phyloP scores from a whole-genome alignment of 352 stramenopile species.

The Phytophthora ramorum region DNA sequence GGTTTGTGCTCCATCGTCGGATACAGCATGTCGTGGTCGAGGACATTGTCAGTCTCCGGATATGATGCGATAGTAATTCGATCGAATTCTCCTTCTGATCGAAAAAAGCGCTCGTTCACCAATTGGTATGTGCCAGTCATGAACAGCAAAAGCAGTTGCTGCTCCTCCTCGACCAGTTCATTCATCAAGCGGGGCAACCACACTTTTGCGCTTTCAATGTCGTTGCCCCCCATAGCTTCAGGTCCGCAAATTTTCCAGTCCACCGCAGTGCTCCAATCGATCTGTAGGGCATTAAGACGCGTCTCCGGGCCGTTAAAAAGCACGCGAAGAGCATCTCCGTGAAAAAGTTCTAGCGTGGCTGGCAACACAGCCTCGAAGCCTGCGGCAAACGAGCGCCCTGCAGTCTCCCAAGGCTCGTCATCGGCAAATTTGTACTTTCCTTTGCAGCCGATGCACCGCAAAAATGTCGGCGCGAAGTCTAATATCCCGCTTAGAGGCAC shows the following conservation, averaged over 20 bases:
- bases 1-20: slow-evolving; percentile 47
- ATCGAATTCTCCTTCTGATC: slow-evolving; percentile 11
- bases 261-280: slow-evolving; percentile 50
- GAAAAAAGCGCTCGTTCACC: slow-evolving; percentile 56
- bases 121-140: slow-evolving; percentile 55
- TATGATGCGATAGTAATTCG: slow-evolving; percentile 31
- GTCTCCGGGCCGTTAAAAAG: slow-evolving; percentile 51
- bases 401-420: slow-evolving; percentile 33
- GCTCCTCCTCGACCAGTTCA: slow-evolving; percentile 69
- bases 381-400: slow-evolving; percentile 46
- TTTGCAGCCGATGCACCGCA: slow-evolving; percentile 46
- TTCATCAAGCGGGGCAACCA: slow-evolving; percentile 60
- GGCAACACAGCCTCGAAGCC: slow-evolving; percentile 70
- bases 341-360: slow-evolving; percentile 55
- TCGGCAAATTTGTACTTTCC: slow-evolving; percentile 24
- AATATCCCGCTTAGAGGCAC: slow-evolving; percentile 59
- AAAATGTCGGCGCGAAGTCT: slow-evolving; percentile 62
- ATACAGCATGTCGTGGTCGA: slow-evolving; percentile 38
- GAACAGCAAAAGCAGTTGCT: slow-evolving; percentile 61
- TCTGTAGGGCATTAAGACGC: slow-evolving; percentile 39
- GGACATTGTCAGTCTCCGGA: slow-evolving; percentile 13
- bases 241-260: slow-evolving; percentile 39
- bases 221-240: slow-evolving; percentile 19
- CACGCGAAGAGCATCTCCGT: slow-evolving; percentile 58
- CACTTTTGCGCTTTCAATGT: slow-evolving; percentile 21